Percentiles rank a stretch among this genome's conserved stretches.
phyloP scores from a whole-genome alignment of 2,329 filamentous ascomycete species.

The Diaporthe sp. region DNA sequence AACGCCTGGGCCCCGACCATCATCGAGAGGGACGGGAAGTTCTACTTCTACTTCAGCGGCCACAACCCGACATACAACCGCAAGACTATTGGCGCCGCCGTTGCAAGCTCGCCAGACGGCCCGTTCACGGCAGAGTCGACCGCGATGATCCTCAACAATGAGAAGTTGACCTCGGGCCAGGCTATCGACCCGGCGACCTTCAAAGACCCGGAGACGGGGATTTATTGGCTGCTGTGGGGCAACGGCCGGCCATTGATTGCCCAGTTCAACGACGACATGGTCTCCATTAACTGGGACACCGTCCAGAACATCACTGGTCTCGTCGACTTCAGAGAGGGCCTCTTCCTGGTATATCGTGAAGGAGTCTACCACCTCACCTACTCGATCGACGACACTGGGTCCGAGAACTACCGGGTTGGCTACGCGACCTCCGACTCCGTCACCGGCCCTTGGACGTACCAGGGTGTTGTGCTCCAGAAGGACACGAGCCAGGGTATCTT shows the following conservation, averaged over 20 bases:
- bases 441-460: conserved; percentile 60
- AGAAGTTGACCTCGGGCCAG: conserved; percentile 49
- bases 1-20: conserved; percentile 78
- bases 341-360: conserved; percentile 59
- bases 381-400: conserved; percentile 62
- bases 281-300: conserved; percentile 56
- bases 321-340: conserved; percentile 57
- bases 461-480: conserved; percentile 59
- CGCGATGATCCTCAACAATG: conserved; percentile 69
- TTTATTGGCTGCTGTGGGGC: conserved; percentile 75
- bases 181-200: conserved; percentile 75
- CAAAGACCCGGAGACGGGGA: conserved; percentile 68
- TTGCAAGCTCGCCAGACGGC: conserved; percentile 68
- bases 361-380: conserved; percentile 63
- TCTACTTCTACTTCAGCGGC: conserved; percentile 74
- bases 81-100: conserved; percentile 73
- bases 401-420: conserved; percentile 60
- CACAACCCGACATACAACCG: conserved; percentile 66
- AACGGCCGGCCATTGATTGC: conserved; percentile 58
- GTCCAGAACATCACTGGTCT: conserved; percentile 53
- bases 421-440: conserved; percentile 57
- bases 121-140: conserved; percentile 69
- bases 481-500: conserved; percentile 57
- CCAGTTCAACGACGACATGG: conserved; percentile 61
- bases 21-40: conserved; percentile 70